Conservation (phyloP, 345 rosid genomes). For the Cochlearia excelsa region DNA sequence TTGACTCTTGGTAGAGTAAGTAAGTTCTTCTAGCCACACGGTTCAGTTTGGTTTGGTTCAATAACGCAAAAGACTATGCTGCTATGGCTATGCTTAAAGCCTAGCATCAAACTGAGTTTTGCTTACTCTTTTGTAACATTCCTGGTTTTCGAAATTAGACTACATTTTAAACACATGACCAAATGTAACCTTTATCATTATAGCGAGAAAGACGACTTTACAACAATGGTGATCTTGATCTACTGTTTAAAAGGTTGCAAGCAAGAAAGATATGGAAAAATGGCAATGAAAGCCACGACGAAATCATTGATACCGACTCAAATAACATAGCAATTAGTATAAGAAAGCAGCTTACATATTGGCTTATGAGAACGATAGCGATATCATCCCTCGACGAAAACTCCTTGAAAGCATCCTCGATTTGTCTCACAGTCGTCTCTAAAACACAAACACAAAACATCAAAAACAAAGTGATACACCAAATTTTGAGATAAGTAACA, state of each 20-base stretch:
- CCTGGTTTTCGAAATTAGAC: constrained; percentile 24
- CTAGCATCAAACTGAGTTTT: constrained; percentile 29
- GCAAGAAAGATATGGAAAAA: constrained; percentile 19
- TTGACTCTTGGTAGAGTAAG: constrained; percentile 68
- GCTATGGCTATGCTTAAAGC: constrained; percentile 28
- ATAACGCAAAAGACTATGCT: constrained; percentile 38
- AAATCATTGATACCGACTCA: constrained; percentile 13
- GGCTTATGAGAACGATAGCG: constrained; percentile 72
- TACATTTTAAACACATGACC: constrained; percentile 24
- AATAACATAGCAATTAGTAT: constrained; percentile 12
- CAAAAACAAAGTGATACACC: not conserved
- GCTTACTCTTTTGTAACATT: constrained; percentile 23
- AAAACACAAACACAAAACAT: not conserved
- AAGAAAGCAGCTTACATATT: constrained; percentile 59
- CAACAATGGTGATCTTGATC: no score
- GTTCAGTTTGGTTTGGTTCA: constrained; percentile 23
- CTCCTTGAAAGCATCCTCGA: constrained; percentile 85
- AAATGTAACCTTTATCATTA: not conserved
- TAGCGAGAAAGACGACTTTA: no score
- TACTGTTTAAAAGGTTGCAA: constrained; percentile 1
- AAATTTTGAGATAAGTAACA: no score
- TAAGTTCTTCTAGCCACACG: constrained; percentile 17
- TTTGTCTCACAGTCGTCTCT: constrained; percentile 80
- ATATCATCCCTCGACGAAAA: constrained; percentile 75
- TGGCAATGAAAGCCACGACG: constrained; percentile 15